Base-by-base conservation (phyloP, 371 early-diverging fungal genomes). In the Mortierella sp. region DNA sequence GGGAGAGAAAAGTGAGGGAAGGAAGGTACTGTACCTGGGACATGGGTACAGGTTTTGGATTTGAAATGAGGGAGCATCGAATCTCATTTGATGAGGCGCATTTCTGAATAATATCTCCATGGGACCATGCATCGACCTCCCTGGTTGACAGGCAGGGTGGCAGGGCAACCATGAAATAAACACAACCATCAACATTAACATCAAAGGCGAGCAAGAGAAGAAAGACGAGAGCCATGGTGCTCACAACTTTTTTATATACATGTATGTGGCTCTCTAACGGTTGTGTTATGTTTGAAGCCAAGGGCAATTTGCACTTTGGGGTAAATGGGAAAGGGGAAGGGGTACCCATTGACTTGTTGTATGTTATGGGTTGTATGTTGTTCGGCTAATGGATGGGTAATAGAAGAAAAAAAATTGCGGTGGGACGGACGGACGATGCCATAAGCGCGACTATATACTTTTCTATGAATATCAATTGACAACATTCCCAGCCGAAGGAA, bases 151-250 rank as follows among this genome's bases (percentile, higher is more conserved):
- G 48, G 48, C 16, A 12, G 2, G 60, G 16, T 14, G 24, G 29
- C 24, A 63, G n/a, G 63, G 63, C 10, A 29, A 32, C 65, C 27
- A 18, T n/a, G 58, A 12, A 73, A 73, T 32, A 44, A 48, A 75
- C 58, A 38, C 10, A 74, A 38, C 11, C 32, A 18, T 18, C n/a
- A n/a, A 21, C 56, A 41, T 54, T 12, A 35, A 43, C 74, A 55
- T 56, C 48, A 46, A 46, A 46, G 14, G 3, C 48, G 48, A 46
- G 48, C 11, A 14, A 32, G 49, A 51, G 48, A 58, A 55, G 38
- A 58, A 60, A 12, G 46, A 46, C 54, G 77, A 56, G 77, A 70
- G 71, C 77, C 58, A 71, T 58, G 71, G 76, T 76, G 77, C 70
- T 71, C 72, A 46, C 63, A 71, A 12, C 43, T 71, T 27, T 43